Evolutionary conservation across 169 alveolate species (phyloP), one percentile per base, ranked within the genome.

Genomic region (Theileria parva): DNA sequence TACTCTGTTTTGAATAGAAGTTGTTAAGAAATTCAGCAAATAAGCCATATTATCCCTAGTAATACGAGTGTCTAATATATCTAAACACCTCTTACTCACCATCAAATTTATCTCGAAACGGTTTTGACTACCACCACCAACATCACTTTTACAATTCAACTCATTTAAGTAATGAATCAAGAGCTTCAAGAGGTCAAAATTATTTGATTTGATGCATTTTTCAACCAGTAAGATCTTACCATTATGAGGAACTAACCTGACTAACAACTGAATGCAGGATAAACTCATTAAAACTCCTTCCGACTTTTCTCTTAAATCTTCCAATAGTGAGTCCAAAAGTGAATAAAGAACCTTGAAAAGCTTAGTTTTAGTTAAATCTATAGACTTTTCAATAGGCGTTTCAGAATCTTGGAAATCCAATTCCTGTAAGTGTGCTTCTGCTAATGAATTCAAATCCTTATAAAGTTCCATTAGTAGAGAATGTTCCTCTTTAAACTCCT

Each of bases 401-500:
- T 64, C 72, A 15, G 34, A 37, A 32, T 37, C n/a, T 28, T 25
- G 57, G 19, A 51, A n/a, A n/a, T 21, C 39, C 21, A 27, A 21
- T 13, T 80, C 81, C 11, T 73, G 73, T 25, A 81, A 55, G 34
- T 81, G 88, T 15, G 77, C 88, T 48, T 50, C 48, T 0, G 88
- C 77, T 23, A 81, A 32, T 8, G 74, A 66, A 75, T 81, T 84
- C 21, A 81, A 63, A 19, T 81, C 88, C 27, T 71, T 69, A 8
- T 74, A 67, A 15, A 74, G 66, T 21, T 81, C 72, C n/a, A 74
- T 70, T 17, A 63, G 13, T 39, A 9, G 34, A n/a, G 53, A 25
- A 8, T 71, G 48, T 34, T 12, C 88, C 55, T 81, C 88, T 51
- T 81, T 81, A 68, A 60, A 79, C 27, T 79, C 87, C 19, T 71